These are phyloP conservation scores for Tulasnella sp. DNA, from an alignment of 768 basidiomycete genomes.

Conservation along the genomic window DNA sequence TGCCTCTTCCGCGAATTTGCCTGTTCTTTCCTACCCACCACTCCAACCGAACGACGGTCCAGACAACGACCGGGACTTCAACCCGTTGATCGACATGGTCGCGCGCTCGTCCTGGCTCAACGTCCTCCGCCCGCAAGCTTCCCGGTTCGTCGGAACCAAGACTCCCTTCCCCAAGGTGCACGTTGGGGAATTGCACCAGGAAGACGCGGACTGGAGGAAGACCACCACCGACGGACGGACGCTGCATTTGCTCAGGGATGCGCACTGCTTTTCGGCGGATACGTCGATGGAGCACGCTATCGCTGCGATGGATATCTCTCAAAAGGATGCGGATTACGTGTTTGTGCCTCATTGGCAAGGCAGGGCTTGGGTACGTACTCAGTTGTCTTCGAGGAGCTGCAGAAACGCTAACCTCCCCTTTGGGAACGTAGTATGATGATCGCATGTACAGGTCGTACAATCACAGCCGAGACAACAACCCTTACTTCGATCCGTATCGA, in stretches of 20 bases:
- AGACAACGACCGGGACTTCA: neutral
- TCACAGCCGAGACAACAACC: constrained; percentile 29
- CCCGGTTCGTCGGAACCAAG: constrained; percentile 31
- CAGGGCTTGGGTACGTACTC: constrained; percentile 24
- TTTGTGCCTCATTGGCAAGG: constrained; percentile 36
- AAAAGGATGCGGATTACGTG: constrained; percentile 37
- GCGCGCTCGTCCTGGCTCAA: constrained; percentile 32
- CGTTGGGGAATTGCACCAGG: constrained; percentile 33
- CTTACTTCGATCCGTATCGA: constrained; percentile 30
- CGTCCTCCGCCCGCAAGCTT: constrained; percentile 34
- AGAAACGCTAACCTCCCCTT: neutral
- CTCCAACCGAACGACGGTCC: neutral
- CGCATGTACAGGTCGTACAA: constrained; percentile 31
- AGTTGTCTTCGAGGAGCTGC: neutral
- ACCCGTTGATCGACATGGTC: constrained; percentile 29
- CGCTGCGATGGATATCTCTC: constrained; percentile 33
- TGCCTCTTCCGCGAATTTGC: constrained; percentile 28
- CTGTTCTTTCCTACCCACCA: constrained; percentile 22
- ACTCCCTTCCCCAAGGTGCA: constrained; percentile 35
- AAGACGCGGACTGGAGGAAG: constrained; percentile 33
- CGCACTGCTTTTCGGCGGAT: constrained; percentile 38
- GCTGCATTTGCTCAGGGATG: constrained; percentile 34
- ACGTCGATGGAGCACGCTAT: constrained; percentile 35
- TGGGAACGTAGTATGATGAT: constrained; percentile 30
- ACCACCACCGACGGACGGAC: constrained; percentile 18